Evolutionary conservation across 2,329 filamentous ascomycete genomes (phyloP).

Genomic region (Ramularia endophylla): DNA sequence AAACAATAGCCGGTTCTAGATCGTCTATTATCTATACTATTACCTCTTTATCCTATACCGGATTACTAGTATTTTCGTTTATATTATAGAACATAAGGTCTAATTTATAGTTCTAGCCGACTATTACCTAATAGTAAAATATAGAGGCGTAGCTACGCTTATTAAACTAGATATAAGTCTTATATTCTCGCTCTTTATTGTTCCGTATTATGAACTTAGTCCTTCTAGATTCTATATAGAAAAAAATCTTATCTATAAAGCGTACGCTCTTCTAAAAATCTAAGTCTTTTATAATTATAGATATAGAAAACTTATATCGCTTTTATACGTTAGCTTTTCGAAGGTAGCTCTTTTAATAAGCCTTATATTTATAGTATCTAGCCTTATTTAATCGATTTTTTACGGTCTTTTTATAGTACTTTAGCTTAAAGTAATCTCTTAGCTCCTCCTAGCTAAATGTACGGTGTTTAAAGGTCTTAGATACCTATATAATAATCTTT

Average conservation of each 20-base stretch:
- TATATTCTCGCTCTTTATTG: background rate
- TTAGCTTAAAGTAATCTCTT: background rate
- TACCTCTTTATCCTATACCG: background rate
- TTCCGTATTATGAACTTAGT: background rate
- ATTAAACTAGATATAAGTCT: conserved; percentile 1
- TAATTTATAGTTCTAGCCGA: background rate
- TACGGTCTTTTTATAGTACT: background rate
- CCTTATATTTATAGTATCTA: conserved; percentile 1
- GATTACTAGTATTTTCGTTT: conserved; percentile 1
- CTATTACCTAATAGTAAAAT: background rate
- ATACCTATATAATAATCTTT: background rate
- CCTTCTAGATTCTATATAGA: background rate
- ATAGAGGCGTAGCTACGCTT: background rate
- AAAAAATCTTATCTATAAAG: background rate
- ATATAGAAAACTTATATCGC: background rate
- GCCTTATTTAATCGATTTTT: background rate
- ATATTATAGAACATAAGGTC: conserved; percentile 1
- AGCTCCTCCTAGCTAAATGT: background rate
- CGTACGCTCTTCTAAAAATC: background rate
- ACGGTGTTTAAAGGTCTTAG: background rate
- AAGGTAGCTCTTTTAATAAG: conserved; percentile 1
- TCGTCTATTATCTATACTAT: background rate
- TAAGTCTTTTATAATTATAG: background rate
- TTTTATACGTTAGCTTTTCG: background rate
- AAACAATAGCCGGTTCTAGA: background rate